A percentile compares a stretch with the other conserved stretches of the same genome.
Conservation (phyloP, 31 red algal species). For the Endocladia muricata region DNA sequence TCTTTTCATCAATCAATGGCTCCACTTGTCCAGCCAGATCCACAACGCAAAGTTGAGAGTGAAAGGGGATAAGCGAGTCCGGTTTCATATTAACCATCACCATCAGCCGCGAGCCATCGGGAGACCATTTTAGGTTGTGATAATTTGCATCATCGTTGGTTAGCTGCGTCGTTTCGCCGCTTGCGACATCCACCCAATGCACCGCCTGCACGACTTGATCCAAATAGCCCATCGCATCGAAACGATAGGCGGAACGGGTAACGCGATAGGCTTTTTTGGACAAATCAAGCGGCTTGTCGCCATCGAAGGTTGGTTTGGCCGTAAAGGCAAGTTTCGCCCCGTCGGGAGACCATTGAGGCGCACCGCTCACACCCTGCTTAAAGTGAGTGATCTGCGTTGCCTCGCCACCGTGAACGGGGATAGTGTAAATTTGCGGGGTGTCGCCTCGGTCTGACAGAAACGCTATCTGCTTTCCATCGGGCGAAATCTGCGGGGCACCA, state of each 20-base stretch:
- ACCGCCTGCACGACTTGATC: not conserved
- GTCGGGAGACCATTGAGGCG: constrained; percentile 3
- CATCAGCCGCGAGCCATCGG: too few species aligned
- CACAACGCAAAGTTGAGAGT: too few species aligned
- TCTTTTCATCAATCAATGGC: not conserved
- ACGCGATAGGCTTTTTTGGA: not conserved
- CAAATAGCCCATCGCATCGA: not conserved
- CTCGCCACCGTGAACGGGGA: not conserved
- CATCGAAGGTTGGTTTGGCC: too few species aligned
- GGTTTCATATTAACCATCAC: too few species aligned
- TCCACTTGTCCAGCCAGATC: too few species aligned
- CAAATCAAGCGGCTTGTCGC: not conserved
- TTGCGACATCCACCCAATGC: not conserved
- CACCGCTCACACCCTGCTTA: not conserved
- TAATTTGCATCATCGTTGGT: not conserved
- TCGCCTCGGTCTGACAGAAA: not conserved
- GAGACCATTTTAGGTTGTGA: not conserved
- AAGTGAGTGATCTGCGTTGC: not conserved
- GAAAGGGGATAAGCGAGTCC: too few species aligned
- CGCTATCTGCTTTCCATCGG: not conserved
- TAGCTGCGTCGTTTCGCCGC: not conserved
- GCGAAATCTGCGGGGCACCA: too few species aligned
- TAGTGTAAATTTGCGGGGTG: not conserved
- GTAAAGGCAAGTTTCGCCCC: not conserved
- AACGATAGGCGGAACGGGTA: not conserved